Conservation (phyloP, 352 stramenopile species). For the Globisporangium nagaii region DNA sequence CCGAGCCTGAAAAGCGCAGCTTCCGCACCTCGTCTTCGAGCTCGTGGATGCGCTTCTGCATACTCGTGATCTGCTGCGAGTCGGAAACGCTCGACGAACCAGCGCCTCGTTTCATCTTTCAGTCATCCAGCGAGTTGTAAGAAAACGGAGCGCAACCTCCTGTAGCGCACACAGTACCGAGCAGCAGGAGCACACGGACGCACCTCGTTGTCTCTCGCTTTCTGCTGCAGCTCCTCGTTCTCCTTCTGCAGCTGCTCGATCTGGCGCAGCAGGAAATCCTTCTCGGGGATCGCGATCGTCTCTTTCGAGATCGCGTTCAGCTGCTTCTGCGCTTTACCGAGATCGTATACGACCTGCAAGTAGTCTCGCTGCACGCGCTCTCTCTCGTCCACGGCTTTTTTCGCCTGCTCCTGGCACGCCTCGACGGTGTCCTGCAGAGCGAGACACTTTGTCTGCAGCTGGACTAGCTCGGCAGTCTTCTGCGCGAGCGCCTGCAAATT, state of each 20-base stretch:
- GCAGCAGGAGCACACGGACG: neutral
- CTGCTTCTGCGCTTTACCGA: constrained; percentile 40
- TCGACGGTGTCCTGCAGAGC: constrained; percentile 32
- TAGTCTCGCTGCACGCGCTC: constrained; percentile 47
- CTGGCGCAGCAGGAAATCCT: constrained; percentile 28
- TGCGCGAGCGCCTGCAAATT: constrained; percentile 16
- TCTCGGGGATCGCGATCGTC: constrained; percentile 18
- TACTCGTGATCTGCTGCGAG: constrained; percentile 6
- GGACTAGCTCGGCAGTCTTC: constrained; percentile 21
- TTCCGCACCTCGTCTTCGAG: constrained; percentile 19
- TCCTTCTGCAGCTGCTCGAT: constrained; percentile 24
- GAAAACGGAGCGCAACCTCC: too few relatives aligned
- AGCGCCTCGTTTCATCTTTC: neutral
- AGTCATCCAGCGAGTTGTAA: too few relatives aligned
- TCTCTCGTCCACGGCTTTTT: constrained; percentile 25
- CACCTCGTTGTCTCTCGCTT: constrained; percentile 25
- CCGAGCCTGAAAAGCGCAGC: neutral
- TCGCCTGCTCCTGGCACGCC: constrained; percentile 21
- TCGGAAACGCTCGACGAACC: neutral
- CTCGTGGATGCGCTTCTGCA: constrained; percentile 23
- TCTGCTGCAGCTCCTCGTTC: constrained; percentile 23
- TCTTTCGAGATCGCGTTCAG: constrained; percentile 34
- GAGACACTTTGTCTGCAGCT: constrained; percentile 21
- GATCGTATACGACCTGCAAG: constrained; percentile 38
- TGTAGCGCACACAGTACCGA: too few relatives aligned